These are phyloP conservation scores for Fusarium tupiense DNA, from an alignment of 2,329 filamentous ascomycete species.

Conservation along the genomic window DNA sequence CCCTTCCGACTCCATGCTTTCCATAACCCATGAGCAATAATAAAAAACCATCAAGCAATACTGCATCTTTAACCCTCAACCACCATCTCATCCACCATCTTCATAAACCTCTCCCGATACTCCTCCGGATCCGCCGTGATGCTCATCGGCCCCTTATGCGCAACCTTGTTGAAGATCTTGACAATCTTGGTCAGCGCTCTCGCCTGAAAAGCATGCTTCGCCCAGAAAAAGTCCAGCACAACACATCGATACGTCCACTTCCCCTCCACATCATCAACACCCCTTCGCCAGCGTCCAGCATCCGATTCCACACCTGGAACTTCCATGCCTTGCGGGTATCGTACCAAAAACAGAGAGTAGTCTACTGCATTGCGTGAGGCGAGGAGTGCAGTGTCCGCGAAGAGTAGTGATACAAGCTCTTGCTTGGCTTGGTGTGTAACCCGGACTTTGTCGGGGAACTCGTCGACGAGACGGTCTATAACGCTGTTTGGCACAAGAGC, in stretches of 20 bases:
- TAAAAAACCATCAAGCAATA: background rate
- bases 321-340: slow-evolving; percentile 46
- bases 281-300: slow-evolving; percentile 65
- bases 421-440: slow-evolving; percentile 65
- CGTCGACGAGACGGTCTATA: slow-evolving; percentile 72
- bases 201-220: slow-evolving; percentile 74
- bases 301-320: slow-evolving; percentile 21
- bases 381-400: slow-evolving; percentile 71
- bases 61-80: slow-evolving; percentile 44
- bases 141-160: slow-evolving; percentile 75
- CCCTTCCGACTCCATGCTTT: background rate
- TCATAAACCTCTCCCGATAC: slow-evolving; percentile 66
- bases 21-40: background rate
- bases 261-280: slow-evolving; percentile 68
- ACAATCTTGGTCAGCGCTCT: slow-evolving; percentile 73
- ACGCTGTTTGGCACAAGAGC: slow-evolving; percentile 70
- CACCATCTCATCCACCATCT: slow-evolving; percentile 58
- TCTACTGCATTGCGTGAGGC: slow-evolving; percentile 73
- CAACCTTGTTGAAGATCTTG: slow-evolving; percentile 70
- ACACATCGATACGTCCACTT: slow-evolving; percentile 74
- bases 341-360: slow-evolving; percentile 78
- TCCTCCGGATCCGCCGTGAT: slow-evolving; percentile 76
- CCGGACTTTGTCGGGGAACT: slow-evolving; percentile 72
- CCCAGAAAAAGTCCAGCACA: slow-evolving; percentile 82
- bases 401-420: slow-evolving; percentile 63